A percentile compares a stretch with the other conserved stretches of the same genome.
These are phyloP conservation scores for Apiotrichum veenhuisii DNA, from an alignment of 1,284 basidiomycete species.

Conservation along the genomic window DNA sequence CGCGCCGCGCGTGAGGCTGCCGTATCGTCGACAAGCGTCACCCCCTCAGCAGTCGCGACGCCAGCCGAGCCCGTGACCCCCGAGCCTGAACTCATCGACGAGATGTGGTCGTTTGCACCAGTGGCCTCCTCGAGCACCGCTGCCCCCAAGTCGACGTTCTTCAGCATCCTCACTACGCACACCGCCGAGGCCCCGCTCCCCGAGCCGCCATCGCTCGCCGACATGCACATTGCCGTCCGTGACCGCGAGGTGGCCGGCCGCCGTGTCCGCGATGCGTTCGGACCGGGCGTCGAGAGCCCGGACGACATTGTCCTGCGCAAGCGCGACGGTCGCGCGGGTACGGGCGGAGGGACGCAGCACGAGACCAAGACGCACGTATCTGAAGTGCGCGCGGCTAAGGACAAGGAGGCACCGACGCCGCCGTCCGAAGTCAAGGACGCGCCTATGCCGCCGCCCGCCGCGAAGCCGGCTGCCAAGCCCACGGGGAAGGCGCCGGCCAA, in stretches of 20 bases:
- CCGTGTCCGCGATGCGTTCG: constrained; percentile 37
- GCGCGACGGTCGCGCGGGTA: constrained; percentile 51
- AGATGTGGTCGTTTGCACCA: constrained; percentile 8
- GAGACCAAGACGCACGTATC: constrained; percentile 7
- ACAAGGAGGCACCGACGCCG: constrained; percentile 2
- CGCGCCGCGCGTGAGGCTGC: constrained; percentile 30
- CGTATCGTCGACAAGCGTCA: not conserved
- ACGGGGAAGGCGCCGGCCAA: not conserved
- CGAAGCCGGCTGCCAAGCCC: not conserved
- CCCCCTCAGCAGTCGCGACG: not conserved
- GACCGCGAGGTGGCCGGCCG: constrained; percentile 26
- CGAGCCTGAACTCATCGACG: constrained; percentile 10
- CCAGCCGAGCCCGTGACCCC: constrained; percentile 6
- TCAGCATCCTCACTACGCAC: constrained; percentile 41
- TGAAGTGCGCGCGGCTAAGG: constrained; percentile 8
- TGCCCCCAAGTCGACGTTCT: constrained; percentile 35
- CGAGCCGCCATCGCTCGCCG: constrained; percentile 18
- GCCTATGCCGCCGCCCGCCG: not conserved
- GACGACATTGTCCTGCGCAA: constrained; percentile 55
- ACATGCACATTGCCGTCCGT: constrained; percentile 33
- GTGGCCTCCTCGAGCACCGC: not conserved
- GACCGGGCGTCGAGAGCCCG: constrained; percentile 49
- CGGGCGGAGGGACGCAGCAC: constrained; percentile 19
- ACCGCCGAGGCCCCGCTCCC: not conserved
- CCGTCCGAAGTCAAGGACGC: constrained; percentile 4